Percentiles rank a stretch among this genome's conserved stretches.
Conservation (phyloP, 176 grass and related monocot species). For the Bolboschoenus planiculmis region DNA sequence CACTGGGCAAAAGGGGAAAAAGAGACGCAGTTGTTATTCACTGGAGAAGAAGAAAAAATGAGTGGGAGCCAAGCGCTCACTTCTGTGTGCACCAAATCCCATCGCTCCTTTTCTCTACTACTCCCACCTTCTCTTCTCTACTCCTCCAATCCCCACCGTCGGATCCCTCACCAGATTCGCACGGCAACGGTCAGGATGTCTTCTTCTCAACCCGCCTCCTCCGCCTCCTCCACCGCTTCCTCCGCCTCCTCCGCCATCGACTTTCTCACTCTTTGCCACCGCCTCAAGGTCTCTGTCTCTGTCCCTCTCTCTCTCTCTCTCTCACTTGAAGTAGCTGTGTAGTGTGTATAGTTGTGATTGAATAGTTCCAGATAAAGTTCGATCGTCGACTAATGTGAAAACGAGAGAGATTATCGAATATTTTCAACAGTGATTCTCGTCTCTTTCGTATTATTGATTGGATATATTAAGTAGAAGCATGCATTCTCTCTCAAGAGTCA, state of each 20-base stretch:
- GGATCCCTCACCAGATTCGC: constrained; percentile 21
- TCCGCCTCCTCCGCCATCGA: constrained; percentile 63
- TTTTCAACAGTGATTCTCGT: not conserved
- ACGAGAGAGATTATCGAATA: not conserved
- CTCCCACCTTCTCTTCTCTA: constrained; percentile 14
- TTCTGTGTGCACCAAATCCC: constrained; percentile 42
- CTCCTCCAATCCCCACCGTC: not conserved
- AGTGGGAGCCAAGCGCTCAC: constrained; percentile 60
- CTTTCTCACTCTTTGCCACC: constrained; percentile 93
- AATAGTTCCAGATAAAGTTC: not conserved
- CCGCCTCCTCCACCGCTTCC: not conserved
- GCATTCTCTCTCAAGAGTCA: not conserved
- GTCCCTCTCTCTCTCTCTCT: not conserved
- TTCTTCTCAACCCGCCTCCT: constrained; percentile 33
- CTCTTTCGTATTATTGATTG: not conserved
- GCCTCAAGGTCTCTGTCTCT: constrained; percentile 58
- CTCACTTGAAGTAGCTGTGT: not conserved
- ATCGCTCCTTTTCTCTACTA: constrained; percentile 1
- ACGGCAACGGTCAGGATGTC: constrained; percentile 48
- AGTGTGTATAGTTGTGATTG: not conserved
- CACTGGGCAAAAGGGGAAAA: not conserved
- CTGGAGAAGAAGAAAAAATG: constrained; percentile 23
- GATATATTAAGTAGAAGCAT: not conserved
- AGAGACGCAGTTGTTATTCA: not conserved
- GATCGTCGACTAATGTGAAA: not conserved